Evolutionary conservation across 2,329 filamentous ascomycete species (phyloP), one percentile per base, ranked within the genome.

Genomic region (Monosporascus sp.): DNA sequence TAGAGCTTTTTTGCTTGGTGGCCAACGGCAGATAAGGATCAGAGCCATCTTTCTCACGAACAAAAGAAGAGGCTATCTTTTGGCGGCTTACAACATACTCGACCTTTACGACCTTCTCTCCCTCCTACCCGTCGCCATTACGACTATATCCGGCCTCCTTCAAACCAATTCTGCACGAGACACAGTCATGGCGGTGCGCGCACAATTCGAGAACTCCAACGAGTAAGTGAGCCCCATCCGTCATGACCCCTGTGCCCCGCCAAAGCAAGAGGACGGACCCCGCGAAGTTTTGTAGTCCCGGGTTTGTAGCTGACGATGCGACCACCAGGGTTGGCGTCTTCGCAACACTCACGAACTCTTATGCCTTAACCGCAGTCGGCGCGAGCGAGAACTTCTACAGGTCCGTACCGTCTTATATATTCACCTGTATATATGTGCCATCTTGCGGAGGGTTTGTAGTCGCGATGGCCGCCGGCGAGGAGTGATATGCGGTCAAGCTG

Each of bases 361-460:
- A 96, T 75, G 91, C 92, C 65, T 82, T 99, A 66, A 91, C 97
- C 65, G 92, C 93, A 61, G 85, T 96, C 62, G 94, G 94, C 69
- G 92, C 90, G 65, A 96, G 91, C 69, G 92, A 97, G 81, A 97
- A 97, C 83, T 99, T 99, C 76, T 97, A 97, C 85, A 92, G 84
- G 85, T 87, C 71, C 58, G 73, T 62, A 51, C 40, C 27, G 3
- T 9, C 26, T 27, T 9, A 27, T 27, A 27, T 27, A 2, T 8
- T 26, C 7, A 8, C 26, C 7, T 8, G 2, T 27, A 27, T 27
- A 27, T 27, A 27, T 9, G 26, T 27, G 27, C 27, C 27, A 9
- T 14, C 14, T 11, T 14, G 9, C 27, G 27, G 11, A 9, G 9
- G 27, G 14, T 14, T 9, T 31, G 9, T 14, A 9, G 27, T 31